These are phyloP conservation scores for Pseudopithomyces maydicus DNA, from an alignment of 2,329 filamentous ascomycete species.

Conservation along the genomic window DNA sequence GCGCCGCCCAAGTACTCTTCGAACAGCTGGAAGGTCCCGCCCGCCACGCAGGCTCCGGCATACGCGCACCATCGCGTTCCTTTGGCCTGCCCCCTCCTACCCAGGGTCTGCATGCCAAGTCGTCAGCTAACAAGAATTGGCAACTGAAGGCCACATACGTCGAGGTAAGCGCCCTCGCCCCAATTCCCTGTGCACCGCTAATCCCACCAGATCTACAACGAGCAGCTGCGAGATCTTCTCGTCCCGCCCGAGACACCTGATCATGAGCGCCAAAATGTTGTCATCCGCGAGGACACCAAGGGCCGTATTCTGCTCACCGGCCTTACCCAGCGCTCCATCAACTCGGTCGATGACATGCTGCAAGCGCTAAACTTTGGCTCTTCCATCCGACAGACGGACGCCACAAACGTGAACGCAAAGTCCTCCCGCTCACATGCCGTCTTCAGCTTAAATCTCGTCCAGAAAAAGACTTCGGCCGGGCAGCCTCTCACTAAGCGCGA, in stretches of 20 bases:
- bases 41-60: slow-evolving; percentile 74
- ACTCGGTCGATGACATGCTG: slow-evolving; percentile 89
- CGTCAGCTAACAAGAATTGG: slow-evolving; percentile 75
- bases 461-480: slow-evolving; percentile 69
- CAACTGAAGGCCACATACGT: slow-evolving; percentile 93
- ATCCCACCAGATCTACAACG: slow-evolving; percentile 83
- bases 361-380: slow-evolving; percentile 91
- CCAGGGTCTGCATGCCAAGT: slow-evolving; percentile 48
- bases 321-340: slow-evolving; percentile 83
- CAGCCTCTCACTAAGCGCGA: slow-evolving; percentile 63
- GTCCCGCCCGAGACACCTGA: slow-evolving; percentile 73
- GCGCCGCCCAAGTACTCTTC: slow-evolving; percentile 84
- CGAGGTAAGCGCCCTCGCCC: slow-evolving; percentile 25
- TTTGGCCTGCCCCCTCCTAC: slow-evolving; percentile 61
- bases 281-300: slow-evolving; percentile 91
- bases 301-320: slow-evolving; percentile 94
- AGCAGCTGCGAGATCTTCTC: slow-evolving; percentile 88
- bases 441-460: slow-evolving; percentile 91
- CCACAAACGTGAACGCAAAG: slow-evolving; percentile 95
- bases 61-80: slow-evolving; percentile 80
- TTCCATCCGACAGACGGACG: slow-evolving; percentile 91
- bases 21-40: slow-evolving; percentile 74
- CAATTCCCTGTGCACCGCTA: slow-evolving; percentile 8
- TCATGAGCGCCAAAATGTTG: slow-evolving; percentile 77
- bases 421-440: slow-evolving; percentile 97